Percentiles rank a stretch among this genome's conserved stretches.
phyloP scores from a whole-genome alignment of 1,139 yeast genomes.

The Saccharomyces uvarum region DNA sequence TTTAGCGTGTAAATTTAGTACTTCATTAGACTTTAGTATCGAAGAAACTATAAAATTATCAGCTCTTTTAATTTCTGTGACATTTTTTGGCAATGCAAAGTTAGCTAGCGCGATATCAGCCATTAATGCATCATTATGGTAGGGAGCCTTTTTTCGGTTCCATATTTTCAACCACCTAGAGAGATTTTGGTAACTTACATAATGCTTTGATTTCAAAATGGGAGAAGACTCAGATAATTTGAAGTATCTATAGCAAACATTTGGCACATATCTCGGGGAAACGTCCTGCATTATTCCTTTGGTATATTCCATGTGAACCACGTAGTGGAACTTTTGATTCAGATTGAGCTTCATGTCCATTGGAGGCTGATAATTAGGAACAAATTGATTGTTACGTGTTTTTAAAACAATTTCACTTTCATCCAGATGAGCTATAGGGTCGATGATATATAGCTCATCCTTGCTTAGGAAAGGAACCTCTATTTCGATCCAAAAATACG shows the following conservation, averaged over 20 bases:
- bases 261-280: conserved; percentile 21
- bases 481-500: conserved; percentile 25
- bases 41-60: conserved; percentile 14
- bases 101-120: conserved; percentile 12
- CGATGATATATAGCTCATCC: conserved; percentile 15
- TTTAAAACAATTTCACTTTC: conserved; percentile 15
- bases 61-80: conserved; percentile 13
- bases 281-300: conserved; percentile 13
- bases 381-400: conserved; percentile 9
- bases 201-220: conserved; percentile 8
- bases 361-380: conserved; percentile 10
- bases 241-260: conserved; percentile 18
- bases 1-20: conserved; percentile 5
- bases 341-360: conserved; percentile 5
- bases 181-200: conserved; percentile 9
- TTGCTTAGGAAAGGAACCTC: conserved; percentile 1
- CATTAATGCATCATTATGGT: conserved; percentile 6
- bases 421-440: conserved; percentile 20
- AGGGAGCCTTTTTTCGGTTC: neutral
- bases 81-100: conserved; percentile 11
- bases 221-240: conserved; percentile 5
- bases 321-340: conserved; percentile 17
- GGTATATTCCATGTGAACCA: conserved; percentile 12
- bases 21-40: conserved; percentile 12
- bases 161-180: conserved; percentile 5